phyloP scores from a whole-genome alignment of 2,329 filamentous ascomycete genomes.

The Emergomyces africanus region DNA sequence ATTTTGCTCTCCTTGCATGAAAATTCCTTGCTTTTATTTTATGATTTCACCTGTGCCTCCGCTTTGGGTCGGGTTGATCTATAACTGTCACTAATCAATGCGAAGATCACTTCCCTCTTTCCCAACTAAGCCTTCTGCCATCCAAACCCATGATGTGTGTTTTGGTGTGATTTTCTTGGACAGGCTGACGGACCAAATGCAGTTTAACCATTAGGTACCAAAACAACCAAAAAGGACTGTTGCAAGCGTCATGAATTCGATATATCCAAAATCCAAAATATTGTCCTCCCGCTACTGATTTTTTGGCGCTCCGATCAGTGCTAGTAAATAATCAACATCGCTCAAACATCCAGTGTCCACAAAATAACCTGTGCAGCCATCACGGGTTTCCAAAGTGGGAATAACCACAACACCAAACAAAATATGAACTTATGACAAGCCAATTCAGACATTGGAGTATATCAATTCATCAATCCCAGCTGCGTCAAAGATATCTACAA shows the following conservation, averaged over 20 bases:
- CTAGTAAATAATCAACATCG: no score
- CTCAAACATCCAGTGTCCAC: no score
- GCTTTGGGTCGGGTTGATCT: neutral
- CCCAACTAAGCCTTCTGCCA: neutral
- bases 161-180: neutral
- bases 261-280: neutral
- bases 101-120: neutral
- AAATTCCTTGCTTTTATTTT: neutral
- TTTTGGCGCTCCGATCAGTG: neutral
- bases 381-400: neutral
- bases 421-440: neutral
- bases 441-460: neutral
- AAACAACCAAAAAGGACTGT: neutral
- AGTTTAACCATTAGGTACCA: neutral
- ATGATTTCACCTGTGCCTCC: neutral
- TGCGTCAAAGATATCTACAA: slow-evolving; percentile 20
- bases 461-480: slow-evolving; percentile 12
- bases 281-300: neutral
- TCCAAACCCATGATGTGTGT: neutral
- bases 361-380: neutral
- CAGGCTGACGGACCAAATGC: neutral
- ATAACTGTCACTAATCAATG: neutral
- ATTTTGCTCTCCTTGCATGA: neutral
- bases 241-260: neutral
- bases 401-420: neutral